Percentiles rank a stretch among this genome's conserved stretches.
phyloP scores from a whole-genome alignment of 768 basidiomycete species.

The Pleurotus salmoneostramineus region DNA sequence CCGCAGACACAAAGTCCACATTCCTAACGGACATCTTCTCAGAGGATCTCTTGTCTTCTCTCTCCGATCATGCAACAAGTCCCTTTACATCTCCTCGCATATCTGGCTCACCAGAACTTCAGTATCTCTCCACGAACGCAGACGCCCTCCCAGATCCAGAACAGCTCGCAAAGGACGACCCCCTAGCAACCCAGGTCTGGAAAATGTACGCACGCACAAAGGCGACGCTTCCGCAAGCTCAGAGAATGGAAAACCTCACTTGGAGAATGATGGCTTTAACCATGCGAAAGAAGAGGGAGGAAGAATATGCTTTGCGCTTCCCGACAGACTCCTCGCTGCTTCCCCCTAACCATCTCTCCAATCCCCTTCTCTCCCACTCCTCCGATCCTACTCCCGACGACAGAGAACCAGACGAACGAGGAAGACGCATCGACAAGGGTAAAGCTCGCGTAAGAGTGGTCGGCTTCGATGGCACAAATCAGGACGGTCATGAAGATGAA shows the following conservation, averaged over 20 bases:
- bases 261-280: constrained; percentile 99
- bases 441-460: constrained; percentile 75
- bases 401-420: constrained; percentile 47
- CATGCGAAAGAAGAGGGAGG: constrained; percentile 83
- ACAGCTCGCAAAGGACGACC: constrained; percentile 76
- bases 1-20: constrained; percentile 53
- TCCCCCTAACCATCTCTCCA: constrained; percentile 14
- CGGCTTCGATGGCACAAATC: constrained; percentile 75
- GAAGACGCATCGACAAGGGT: constrained; percentile 76
- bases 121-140: constrained; percentile 23
- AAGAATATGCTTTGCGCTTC: constrained; percentile 41
- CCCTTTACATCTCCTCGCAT: constrained; percentile 62
- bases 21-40: constrained; percentile 68
- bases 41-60: constrained; percentile 57
- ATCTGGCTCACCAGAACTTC: constrained; percentile 68
- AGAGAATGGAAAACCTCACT: constrained; percentile 96
- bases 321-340: constrained; percentile 12
- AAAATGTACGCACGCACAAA: constrained; percentile 92
- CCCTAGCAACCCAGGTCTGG: constrained; percentile 95
- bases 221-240: constrained; percentile 85
- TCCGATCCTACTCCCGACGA: constrained; percentile 14
- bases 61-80: constrained; percentile 40
- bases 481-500: constrained; percentile 67
- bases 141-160: constrained; percentile 55
- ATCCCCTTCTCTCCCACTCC: constrained; percentile 5